Evolutionary conservation across 805 yeast genomes (phyloP), one percentile per base, ranked within the genome.

Genomic region (Brettanomyces anomalus): DNA sequence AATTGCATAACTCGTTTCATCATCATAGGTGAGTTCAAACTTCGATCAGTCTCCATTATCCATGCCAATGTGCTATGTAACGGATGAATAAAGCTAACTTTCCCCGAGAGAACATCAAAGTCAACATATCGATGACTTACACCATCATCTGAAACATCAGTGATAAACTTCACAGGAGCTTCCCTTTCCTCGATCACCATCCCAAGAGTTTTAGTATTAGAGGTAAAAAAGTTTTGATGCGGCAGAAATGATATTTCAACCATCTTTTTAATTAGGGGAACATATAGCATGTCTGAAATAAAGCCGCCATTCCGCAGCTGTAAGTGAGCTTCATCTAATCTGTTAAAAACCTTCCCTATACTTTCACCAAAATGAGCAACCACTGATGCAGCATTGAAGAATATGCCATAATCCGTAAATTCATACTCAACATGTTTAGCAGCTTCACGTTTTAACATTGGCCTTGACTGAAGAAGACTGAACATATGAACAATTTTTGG

Each of bases 371-470:
- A 72, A 46, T 82, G 81, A 8, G 81, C 71, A 0, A 85, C 70
- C 3, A 79, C 84, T 42, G 85, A 80, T 45, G 80, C 60, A 1
- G 82, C 77, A 47, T 81, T 82, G 57, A 82, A 82, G 53, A 72
- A 81, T 2, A 78, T 73, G 1, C 81, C 74, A 69, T 89, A 93
- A 41, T 85, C 90, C 28, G 85, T 85, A 37, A 79, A 80, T 56
- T 90, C 98, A 57, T 84, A 93, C 56, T 89, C 96, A 8, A 90
- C 88, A 59, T 90, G 98, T 46, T 77, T 81, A 5, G 73, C 68
- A 4, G 78, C 76, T 54, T 87, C 96, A 46, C 97, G 70, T 47
- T 70, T 74, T 52, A 86, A 64, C 0, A 84, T 79, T 1, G 93
- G 85, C 37, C 78, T 71, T 3, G 95, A 89, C 59, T 87, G 93